Evolutionary conservation across 495 filamentous ascomycete species (phyloP).

Genomic region (Lasiosphaeris hirsuta): DNA sequence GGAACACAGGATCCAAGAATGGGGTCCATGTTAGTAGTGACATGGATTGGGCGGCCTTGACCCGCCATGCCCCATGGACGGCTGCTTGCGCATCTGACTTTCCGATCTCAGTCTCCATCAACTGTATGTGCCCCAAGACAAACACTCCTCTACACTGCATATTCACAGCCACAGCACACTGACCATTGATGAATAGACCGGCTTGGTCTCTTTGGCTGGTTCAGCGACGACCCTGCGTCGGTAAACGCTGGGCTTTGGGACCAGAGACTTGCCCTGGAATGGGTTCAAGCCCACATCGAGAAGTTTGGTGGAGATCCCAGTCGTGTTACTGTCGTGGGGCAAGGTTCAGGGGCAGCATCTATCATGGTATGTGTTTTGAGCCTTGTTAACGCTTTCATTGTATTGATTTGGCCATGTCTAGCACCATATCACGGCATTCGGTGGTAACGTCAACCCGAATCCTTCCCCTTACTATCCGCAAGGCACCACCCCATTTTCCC

Average conservation of each 20-base stretch:
- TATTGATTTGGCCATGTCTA: neutral
- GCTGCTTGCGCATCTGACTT: neutral
- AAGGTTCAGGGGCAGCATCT: neutral
- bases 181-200: neutral
- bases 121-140: neutral
- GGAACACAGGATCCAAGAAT: no score
- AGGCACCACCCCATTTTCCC: neutral
- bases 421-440: neutral
- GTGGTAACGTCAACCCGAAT: neutral
- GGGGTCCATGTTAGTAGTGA: neutral
- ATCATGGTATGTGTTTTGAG: neutral
- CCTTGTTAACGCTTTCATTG: neutral
- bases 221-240: neutral
- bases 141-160: neutral
- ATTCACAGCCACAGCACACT: neutral
- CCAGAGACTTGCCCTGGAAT: neutral
- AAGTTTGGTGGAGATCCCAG: neutral
- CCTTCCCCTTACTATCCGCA: neutral
- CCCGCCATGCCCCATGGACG: neutral
- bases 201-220: neutral
- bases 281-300: neutral
- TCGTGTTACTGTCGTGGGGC: neutral
- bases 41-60: neutral
- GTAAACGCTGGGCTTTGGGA: neutral
- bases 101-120: neutral